These are phyloP conservation scores for Eucalyptus pauciflora DNA, from an alignment of 345 rosid genomes.

Conservation along the genomic window DNA sequence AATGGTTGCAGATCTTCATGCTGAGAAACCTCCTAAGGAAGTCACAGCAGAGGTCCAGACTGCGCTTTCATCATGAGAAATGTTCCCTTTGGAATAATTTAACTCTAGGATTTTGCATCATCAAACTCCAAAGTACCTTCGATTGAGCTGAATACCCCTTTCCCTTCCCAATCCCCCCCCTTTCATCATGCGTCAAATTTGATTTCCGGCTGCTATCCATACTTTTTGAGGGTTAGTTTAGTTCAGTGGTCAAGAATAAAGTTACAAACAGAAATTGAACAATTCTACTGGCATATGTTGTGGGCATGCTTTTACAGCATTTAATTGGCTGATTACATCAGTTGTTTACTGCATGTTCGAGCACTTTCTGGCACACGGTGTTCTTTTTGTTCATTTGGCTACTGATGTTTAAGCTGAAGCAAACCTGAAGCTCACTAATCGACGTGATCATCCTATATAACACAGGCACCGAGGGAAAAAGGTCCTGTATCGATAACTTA, in stretches of 20 bases:
- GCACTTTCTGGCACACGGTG: background rate
- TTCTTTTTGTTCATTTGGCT: background rate
- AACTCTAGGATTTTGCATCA: background rate
- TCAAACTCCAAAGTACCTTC: background rate
- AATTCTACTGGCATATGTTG: background rate
- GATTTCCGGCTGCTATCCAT: background rate
- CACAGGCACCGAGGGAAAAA: background rate
- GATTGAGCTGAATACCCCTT: background rate
- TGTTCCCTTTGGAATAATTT: background rate
- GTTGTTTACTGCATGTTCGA: background rate
- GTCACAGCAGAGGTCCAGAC: conserved; percentile 71
- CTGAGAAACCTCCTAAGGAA: conserved; percentile 76
- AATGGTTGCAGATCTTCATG: conserved; percentile 60
- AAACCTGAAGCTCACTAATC: background rate
- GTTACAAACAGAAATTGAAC: background rate
- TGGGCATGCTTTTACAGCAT: background rate
- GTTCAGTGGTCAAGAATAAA: background rate
- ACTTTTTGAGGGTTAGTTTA: background rate
- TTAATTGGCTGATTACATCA: background rate
- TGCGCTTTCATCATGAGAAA: conserved; percentile 31
- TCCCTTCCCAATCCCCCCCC: background rate
- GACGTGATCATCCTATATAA: background rate
- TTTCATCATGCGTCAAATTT: background rate
- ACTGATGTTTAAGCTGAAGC: background rate
- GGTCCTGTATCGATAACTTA: background rate